Base-by-base conservation (phyloP, 768 basidiomycete species). In the Termitomyces sp. region DNA sequence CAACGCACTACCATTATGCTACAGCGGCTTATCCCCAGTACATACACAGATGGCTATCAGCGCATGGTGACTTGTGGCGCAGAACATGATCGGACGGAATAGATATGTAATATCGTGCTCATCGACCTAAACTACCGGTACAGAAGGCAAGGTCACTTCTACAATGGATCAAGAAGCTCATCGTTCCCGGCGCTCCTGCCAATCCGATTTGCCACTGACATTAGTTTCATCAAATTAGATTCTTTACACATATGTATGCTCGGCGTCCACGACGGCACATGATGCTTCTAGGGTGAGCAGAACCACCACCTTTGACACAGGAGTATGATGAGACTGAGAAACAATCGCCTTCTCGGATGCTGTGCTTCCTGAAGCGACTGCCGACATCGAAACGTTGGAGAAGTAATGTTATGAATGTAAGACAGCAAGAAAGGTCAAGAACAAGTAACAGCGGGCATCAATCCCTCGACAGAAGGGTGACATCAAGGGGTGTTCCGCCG, bases 1-100 rank as follows among this genome's bases (percentile, higher is more conserved):
- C 59, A 50, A 63, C 59, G 58, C 59, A 40, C 58, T 60, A 51
- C 62, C 62, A 63, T 63, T 63, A 54, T 40, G 59, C 62, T 51
- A 63, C 62, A 48, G 48, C 43, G 62, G 62, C 62, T 50, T 55
- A 2, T 6, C 10, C 10, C n/a, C 2, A 10, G n/a, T n/a, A 0
- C 2, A 20, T 3, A 10, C 10, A 6, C 3, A 12, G 8, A 12
- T 44, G n/a, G 1, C 7, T 8, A 6, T 18, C 1, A 1, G 2
- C 18, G 40, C 18, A n/a, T 2, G 7, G 3, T 43, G 18, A n/a
- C 23, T 23, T 46, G 44, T 46, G 44, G 20, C 20, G 20, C 23
- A 12, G 7, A n/a, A 41, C 16, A 40, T 1, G 6, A 41, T 6
- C 18, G 18, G 3, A 30, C 30, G 30, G 3, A 30, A 30, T 30